phyloP scores from a whole-genome alignment of 2,329 filamentous ascomycete species.

The Fusarium nygamai region DNA sequence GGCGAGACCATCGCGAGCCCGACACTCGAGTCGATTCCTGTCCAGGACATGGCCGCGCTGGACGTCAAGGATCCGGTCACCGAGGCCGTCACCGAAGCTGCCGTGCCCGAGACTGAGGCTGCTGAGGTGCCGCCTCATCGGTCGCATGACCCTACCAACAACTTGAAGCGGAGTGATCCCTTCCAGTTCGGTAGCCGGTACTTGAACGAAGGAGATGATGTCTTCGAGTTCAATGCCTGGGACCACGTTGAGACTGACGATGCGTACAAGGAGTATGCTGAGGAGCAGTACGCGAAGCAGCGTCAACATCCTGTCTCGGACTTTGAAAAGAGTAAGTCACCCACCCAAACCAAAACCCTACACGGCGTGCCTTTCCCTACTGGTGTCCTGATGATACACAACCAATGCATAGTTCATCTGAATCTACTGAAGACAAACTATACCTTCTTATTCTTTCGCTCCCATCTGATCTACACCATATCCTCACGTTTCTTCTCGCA shows the following conservation, averaged over 20 bases:
- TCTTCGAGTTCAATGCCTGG: slow-evolving; percentile 99
- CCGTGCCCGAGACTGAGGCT: slow-evolving; percentile 22
- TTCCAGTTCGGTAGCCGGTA: slow-evolving; percentile 95
- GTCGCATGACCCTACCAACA: slow-evolving; percentile 76
- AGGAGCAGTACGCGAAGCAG: slow-evolving; percentile 86
- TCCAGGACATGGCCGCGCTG: slow-evolving; percentile 41
- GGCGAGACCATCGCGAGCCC: slow-evolving; percentile 32
- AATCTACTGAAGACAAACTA: slow-evolving; percentile 71
- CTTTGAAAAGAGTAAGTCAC: slow-evolving; percentile 81
- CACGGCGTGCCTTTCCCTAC: slow-evolving; percentile 7
- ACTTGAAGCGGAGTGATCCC: slow-evolving; percentile 87
- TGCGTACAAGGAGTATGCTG: slow-evolving; percentile 85
- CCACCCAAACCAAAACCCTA: background rate
- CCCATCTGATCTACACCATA: slow-evolving; percentile 68
- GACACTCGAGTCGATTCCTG: slow-evolving; percentile 29
- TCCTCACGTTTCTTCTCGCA: slow-evolving; percentile 27
- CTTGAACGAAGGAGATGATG: slow-evolving; percentile 84
- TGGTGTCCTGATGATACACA: slow-evolving; percentile 66
- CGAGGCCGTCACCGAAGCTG: slow-evolving; percentile 23
- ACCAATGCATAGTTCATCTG: slow-evolving; percentile 78
- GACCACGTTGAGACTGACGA: slow-evolving; percentile 96
- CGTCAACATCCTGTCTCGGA: slow-evolving; percentile 87
- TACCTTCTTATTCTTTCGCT: slow-evolving; percentile 73
- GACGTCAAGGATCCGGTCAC: slow-evolving; percentile 41
- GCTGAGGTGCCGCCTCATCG: slow-evolving; percentile 65